Base-by-base conservation (phyloP, 1,284 basidiomycete species). In the Ceratobasidium sp. region DNA sequence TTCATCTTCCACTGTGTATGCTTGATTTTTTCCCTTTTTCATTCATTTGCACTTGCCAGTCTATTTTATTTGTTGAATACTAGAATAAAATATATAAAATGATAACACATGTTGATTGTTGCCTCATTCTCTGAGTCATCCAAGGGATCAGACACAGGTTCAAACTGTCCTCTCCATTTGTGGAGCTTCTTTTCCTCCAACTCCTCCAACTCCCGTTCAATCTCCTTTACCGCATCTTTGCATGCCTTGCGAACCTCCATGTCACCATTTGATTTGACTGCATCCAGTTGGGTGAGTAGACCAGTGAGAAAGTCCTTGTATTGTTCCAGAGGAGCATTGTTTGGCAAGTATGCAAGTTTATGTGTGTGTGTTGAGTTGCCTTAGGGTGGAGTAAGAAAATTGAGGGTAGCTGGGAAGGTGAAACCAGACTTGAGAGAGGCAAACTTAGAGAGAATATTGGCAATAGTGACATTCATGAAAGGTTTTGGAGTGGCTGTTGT, bases 271-370 rank as follows among this genome's bases (percentile, higher is more conserved):
- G 89, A 91, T 79, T 91, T 88, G 5, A 94, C 87, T 0, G 86
- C 89, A 79, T 95, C 93, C 5, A 93, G 86, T 76, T 86, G 85
- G 59, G 89, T 86, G 43, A 94, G 84, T 13, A 94, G 82, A 70
- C 88, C 88, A 69, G 89, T 88, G 69, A 94, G 85, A 25, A 86
- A 85, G 78, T 91, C 86, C 76, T 90, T 88, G 81, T 90, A 90
- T 69, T 85, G 87, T 65, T 89, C 87, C 32, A 91, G 83, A 0
- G 89, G 85, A 17, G 88, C 86, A 81, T 91, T 90, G 69, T 81
- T 82, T 1, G 88, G 82, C 52, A 87, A 88, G 84, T 87, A 91
- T 0, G 83, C 81, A 46, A 87, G 82, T 19, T 83, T 79, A 17
- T 84, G 83, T 29, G 70, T n/a, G 22, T 51, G 25, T 19, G 71